A percentile compares a stretch with the other conserved stretches of the same genome.
Conservation (phyloP, 495 filamentous ascomycete species). For the Podospora didyma region DNA sequence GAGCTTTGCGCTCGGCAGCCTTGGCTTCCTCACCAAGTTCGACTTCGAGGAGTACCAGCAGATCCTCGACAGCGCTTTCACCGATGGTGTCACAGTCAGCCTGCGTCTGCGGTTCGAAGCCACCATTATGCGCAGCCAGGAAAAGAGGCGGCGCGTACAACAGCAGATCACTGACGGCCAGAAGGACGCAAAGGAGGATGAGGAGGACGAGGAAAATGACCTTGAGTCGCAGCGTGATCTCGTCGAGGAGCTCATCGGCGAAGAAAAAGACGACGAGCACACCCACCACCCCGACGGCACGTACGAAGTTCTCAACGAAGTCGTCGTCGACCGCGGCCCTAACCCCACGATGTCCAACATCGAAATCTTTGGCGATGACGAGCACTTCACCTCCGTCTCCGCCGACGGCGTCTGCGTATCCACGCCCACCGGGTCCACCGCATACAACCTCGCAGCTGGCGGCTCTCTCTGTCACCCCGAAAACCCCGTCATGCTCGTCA, state of each 20-base stretch:
- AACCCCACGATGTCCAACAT: constrained; percentile 86
- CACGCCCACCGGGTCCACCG: constrained; percentile 89
- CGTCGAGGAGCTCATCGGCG: constrained; percentile 85
- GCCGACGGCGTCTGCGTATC: constrained; percentile 88
- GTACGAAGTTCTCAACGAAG: constrained; percentile 88
- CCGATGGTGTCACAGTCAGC: constrained; percentile 83
- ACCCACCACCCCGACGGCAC: constrained; percentile 79
- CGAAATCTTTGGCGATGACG: constrained; percentile 91
- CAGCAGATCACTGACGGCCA: neutral
- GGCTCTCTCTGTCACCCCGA: constrained; percentile 95
- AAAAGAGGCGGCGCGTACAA: constrained; percentile 4
- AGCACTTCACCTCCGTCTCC: constrained; percentile 84
- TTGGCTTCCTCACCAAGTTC: constrained; percentile 96
- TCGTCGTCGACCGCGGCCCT: constrained; percentile 85
- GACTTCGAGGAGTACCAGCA: constrained; percentile 72
- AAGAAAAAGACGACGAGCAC: constrained; percentile 71
- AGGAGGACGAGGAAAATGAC: constrained; percentile 26
- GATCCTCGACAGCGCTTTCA: constrained; percentile 68
- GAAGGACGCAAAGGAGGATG: constrained; percentile 11
- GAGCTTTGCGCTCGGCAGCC: constrained; percentile 83
- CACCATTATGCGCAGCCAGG: constrained; percentile 83
- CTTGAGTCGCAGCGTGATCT: constrained; percentile 53
- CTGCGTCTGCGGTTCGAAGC: constrained; percentile 87
- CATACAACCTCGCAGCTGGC: constrained; percentile 95
- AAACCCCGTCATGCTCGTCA: constrained; percentile 93